Evolutionary conservation across 2,329 filamentous ascomycete species (phyloP), one percentile per base, ranked within the genome.

Genomic region (Huntiella moniliformis): DNA sequence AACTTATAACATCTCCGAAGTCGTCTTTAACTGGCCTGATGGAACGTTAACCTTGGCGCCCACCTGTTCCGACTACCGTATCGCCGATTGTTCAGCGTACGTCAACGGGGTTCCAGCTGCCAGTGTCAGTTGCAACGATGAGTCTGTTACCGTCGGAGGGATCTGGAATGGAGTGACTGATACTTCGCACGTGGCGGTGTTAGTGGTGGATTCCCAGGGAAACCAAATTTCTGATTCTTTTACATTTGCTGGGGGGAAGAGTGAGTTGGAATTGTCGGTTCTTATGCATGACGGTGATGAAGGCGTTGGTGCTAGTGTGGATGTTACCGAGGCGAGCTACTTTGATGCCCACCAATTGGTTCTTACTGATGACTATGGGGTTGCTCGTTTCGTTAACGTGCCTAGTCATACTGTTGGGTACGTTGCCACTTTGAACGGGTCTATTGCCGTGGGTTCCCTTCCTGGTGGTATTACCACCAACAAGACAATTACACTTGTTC

Each of bases 381-480:
- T 46, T 16, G 43, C 47, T 18, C 13, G 18, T 3, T 49, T 49
- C 10, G 13, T 28, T 6, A 46, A 46, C 10, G 32, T 49, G 3
- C 47, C 43, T 1, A 18, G 28, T 15, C 47, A 49, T 31, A 49
- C 38, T n/a, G 18, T 49, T n/a, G 39, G 47, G 2, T 46, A 43
- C 28, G 43, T 40, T 4, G 44, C 44, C 3, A 39, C 44, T 17
- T 44, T 49, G 13, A 44, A 35, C 12, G 39, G 35, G 5, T 22
- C 44, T n/a, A n/a, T 35, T 17, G 39, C 33, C 11, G 35, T 49
- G 31, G 40, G 44, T n/a, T 34, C 47, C 16, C 18, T 42, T 32
- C 34, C 47, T 7, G 47, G 47, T 17, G 47, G 43, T 10, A 44
- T 43, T n/a, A 15, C 34, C 34, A 38, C 22, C 10, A 28, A 28